Conservation (phyloP, 2,329 filamentous ascomycete species). For the Epichloe glyceriae region DNA sequence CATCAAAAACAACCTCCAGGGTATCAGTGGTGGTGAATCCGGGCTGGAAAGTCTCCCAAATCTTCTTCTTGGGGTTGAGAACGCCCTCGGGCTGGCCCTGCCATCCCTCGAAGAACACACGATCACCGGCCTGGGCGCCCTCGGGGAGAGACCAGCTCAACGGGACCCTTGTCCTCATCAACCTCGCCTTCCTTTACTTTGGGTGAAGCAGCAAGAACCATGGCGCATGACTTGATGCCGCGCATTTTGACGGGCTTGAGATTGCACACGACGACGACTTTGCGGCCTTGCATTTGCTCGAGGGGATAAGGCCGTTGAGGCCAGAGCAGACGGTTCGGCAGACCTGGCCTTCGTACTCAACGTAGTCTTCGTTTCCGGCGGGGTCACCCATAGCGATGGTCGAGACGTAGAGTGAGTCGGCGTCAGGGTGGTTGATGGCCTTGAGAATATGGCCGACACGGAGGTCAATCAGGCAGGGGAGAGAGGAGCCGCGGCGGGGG, state of each 20-base stretch:
- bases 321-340: conserved; percentile 95
- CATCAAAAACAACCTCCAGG: conserved; percentile 79
- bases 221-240: conserved; percentile 62
- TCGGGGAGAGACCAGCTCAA: conserved; percentile 82
- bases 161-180: conserved; percentile 74
- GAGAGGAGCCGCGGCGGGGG: conserved; percentile 55
- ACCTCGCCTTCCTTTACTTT: conserved; percentile 66
- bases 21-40: conserved; percentile 81
- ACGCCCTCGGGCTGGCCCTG: conserved; percentile 83
- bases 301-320: conserved; percentile 81
- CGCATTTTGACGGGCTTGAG: conserved; percentile 99
- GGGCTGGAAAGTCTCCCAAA: conserved; percentile 94
- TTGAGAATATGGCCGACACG: conserved; percentile 96
- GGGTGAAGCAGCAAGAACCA: conserved; percentile 95
- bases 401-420: conserved; percentile 88
- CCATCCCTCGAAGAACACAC: conserved; percentile 91
- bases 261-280: conserved; percentile 92
- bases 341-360: conserved; percentile 80
- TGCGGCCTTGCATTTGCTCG: conserved; percentile 92
- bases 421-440: conserved; percentile 88
- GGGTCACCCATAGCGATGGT: conserved; percentile 91
- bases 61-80: conserved; percentile 98
- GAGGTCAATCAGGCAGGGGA: conserved; percentile 85
- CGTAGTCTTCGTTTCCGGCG: conserved; percentile 68
- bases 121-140: conserved; percentile 68